Conservation (phyloP, 148 eudicot genomes). For the Spergularia marina region DNA sequence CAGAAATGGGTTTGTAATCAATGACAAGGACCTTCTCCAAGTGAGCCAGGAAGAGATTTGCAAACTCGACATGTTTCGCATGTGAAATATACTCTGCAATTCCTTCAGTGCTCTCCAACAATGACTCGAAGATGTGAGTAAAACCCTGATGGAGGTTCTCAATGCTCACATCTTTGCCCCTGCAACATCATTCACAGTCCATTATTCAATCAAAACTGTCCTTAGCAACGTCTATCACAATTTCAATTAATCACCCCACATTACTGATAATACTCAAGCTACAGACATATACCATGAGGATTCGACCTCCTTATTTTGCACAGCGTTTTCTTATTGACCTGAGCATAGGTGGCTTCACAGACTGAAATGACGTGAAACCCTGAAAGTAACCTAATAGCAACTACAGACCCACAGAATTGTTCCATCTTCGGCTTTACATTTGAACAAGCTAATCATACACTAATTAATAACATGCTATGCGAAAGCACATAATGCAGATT, state of each 20-base stretch:
- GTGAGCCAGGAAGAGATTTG: conserved; percentile 37
- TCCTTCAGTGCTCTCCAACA: conserved; percentile 68
- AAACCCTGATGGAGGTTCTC: conserved; percentile 85
- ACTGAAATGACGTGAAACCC: too few relatives aligned
- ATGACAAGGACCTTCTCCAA: conserved; percentile 57
- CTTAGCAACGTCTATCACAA: background rate
- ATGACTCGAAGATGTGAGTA: conserved; percentile 80
- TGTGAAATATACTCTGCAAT: conserved; percentile 63
- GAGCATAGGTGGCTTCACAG: too few relatives aligned
- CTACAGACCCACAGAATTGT: too few relatives aligned
- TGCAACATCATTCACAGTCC: conserved; percentile 22
- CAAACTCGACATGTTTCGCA: conserved; percentile 62
- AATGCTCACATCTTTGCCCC: conserved; percentile 76
- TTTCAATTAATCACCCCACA: background rate
- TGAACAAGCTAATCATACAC: too few relatives aligned
- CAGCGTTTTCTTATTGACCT: too few relatives aligned
- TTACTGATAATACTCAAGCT: background rate
- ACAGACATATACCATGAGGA: background rate
- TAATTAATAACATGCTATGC: too few relatives aligned
- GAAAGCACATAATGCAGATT: too few relatives aligned
- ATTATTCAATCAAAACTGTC: background rate
- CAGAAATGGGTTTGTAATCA: conserved; percentile 64
- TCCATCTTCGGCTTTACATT: too few relatives aligned
- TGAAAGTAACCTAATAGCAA: too few relatives aligned
- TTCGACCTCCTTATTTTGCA: too few relatives aligned